Percentiles rank a stretch among this genome's conserved stretches.
Conservation (phyloP, 2,329 filamentous ascomycete species). For the Dryadomyces quercus-mongolicae region DNA sequence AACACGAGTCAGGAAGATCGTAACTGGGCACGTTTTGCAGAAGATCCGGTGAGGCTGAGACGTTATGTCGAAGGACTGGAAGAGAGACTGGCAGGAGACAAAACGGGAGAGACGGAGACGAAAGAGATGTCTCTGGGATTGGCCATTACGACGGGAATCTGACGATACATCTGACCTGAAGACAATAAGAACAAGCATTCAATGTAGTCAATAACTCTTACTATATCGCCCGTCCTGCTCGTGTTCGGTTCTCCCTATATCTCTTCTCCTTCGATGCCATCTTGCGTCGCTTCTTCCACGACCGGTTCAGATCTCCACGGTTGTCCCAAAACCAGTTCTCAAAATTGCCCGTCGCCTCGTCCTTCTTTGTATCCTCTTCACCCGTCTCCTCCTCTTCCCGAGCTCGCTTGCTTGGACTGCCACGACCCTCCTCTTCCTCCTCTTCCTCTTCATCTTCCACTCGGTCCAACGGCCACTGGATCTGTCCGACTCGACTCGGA, state of each 20-base stretch:
- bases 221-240: constrained; percentile 24
- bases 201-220: too few relatives aligned
- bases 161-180: too few relatives aligned
- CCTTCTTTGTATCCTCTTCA: not conserved
- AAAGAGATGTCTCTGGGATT: not conserved
- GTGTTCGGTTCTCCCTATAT: constrained; percentile 50
- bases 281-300: constrained; percentile 55
- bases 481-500: constrained; percentile 41
- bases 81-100: constrained; percentile 7
- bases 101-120: not conserved
- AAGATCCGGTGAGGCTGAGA: constrained; percentile 13
- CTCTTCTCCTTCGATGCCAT: constrained; percentile 53
- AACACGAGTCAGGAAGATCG: constrained; percentile 7
- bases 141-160: not conserved
- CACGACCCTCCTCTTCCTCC: constrained; percentile 9
- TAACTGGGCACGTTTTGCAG: constrained; percentile 14
- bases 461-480: constrained; percentile 35
- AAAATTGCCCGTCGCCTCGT: constrained; percentile 35
- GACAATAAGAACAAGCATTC: too few relatives aligned
- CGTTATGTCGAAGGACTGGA: constrained; percentile 16
- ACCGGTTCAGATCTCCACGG: constrained; percentile 49
- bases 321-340: constrained; percentile 59
- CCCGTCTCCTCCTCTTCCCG: constrained; percentile 17
- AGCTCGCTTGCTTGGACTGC: too few relatives aligned
- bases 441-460: constrained; percentile 18